Percentiles rank a stretch among this genome's conserved stretches.
phyloP scores from a whole-genome alignment of 2,329 filamentous ascomycete genomes.

The Lasiodiplodia gonubiensis region DNA sequence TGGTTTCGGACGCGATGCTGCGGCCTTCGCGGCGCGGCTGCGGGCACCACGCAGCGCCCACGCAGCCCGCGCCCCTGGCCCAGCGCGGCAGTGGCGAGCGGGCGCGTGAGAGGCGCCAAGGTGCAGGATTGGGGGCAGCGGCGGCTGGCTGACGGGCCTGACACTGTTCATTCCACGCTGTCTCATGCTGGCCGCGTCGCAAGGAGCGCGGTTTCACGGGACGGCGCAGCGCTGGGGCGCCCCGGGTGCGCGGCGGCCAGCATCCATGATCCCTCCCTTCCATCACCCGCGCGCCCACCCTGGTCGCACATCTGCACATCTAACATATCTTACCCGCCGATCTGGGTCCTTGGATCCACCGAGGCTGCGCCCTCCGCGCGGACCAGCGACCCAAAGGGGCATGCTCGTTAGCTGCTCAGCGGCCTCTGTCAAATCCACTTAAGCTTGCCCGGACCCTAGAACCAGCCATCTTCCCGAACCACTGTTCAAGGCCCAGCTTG shows the following conservation, averaged over 20 bases:
- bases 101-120: slow-evolving; percentile 13
- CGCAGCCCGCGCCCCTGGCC: neutral
- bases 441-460: slow-evolving; percentile 29
- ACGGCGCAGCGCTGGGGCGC: slow-evolving; percentile 24
- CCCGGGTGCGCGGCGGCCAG: slow-evolving; percentile 17
- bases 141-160: slow-evolving; percentile 15
- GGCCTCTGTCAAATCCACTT: slow-evolving; percentile 26
- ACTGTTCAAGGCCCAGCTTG: slow-evolving; percentile 22
- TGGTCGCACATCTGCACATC: slow-evolving; percentile 30
- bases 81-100: neutral
- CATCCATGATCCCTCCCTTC: slow-evolving; percentile 25
- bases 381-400: slow-evolving; percentile 27
- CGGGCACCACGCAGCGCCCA: neutral
- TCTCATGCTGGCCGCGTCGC: slow-evolving; percentile 23
- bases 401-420: slow-evolving; percentile 26
- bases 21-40: neutral
- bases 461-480: slow-evolving; percentile 29
- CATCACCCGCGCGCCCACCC: slow-evolving; percentile 26
- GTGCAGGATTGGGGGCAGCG: neutral
- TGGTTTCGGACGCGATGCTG: slow-evolving; percentile 25
- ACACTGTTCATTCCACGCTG: slow-evolving; percentile 13
- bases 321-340: slow-evolving; percentile 29
- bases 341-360: slow-evolving; percentile 28
- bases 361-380: slow-evolving; percentile 27
- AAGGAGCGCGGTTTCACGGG: slow-evolving; percentile 24